phyloP scores from a whole-genome alignment of 2,329 filamentous ascomycete species.

The Beauveria asiatica region DNA sequence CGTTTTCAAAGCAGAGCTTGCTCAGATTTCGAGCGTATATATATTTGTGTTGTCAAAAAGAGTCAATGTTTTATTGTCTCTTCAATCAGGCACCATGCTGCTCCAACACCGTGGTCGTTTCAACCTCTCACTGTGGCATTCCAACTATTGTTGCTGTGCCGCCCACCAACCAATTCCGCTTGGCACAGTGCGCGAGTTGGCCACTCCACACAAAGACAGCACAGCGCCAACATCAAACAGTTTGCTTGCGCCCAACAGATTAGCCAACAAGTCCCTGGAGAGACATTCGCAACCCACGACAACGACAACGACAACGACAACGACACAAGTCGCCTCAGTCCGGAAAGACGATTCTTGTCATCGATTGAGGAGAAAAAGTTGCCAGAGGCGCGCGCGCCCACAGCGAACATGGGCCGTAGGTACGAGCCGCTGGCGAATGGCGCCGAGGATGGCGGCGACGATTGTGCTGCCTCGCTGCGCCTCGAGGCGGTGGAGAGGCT shows the following conservation, averaged over 20 bases:
- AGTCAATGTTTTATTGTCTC: no score
- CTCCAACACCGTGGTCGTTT: no score
- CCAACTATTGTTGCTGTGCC: neutral
- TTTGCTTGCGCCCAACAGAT: neutral
- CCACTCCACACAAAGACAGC: neutral
- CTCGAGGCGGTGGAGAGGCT: conserved; percentile 2
- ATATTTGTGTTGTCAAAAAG: no score
- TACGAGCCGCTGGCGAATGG: conserved; percentile 1
- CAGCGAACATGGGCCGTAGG: neutral
- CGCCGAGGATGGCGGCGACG: neutral
- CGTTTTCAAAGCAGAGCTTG: no score
- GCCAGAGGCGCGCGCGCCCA: neutral
- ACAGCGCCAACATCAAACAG: neutral
- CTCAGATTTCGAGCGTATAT: no score
- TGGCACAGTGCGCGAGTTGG: neutral
- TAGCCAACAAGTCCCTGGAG: neutral
- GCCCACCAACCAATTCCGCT: neutral
- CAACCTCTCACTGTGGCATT: no score
- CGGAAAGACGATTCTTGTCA: neutral
- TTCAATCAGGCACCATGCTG: no score
- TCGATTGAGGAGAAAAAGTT: neutral
- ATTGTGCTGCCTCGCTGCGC: neutral
- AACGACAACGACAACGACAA: neutral
- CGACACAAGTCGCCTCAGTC: neutral
- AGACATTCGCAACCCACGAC: neutral